Conservation (phyloP, 140 eudicot species). For the Flaveria floridana region DNA sequence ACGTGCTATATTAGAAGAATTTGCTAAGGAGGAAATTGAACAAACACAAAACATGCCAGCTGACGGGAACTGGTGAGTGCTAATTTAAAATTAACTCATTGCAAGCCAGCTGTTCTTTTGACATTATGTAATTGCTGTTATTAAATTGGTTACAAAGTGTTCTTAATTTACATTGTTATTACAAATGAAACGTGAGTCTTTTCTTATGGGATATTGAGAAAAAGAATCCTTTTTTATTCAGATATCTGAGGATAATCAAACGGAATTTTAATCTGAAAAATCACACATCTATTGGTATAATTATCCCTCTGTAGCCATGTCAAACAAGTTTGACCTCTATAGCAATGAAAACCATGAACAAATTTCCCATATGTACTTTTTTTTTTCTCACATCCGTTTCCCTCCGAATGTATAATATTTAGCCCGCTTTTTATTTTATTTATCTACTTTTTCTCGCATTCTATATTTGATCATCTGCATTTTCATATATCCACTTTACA, state of each 20-base stretch:
- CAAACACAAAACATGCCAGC: conserved; percentile 43
- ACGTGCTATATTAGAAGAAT: conserved; percentile 85
- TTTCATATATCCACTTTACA: neutral
- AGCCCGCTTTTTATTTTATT: neutral
- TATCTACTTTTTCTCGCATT: neutral
- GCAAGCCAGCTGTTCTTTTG: neutral
- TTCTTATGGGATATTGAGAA: neutral
- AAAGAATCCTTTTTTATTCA: neutral
- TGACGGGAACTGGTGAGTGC: conserved; percentile 63
- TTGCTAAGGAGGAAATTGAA: conserved; percentile 60
- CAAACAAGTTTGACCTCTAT: neutral
- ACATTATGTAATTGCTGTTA: neutral
- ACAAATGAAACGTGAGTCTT: neutral
- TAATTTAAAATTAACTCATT: conserved; percentile 2
- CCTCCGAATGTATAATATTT: neutral
- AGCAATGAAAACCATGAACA: neutral
- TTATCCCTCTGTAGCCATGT: neutral
- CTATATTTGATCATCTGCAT: neutral
- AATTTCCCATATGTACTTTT: neutral
- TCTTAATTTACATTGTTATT: neutral
- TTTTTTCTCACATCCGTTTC: neutral
- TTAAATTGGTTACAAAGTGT: neutral
- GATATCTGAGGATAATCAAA: neutral
- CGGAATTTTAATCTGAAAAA: neutral
- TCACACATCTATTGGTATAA: neutral